Base-by-base conservation (phyloP, 2,329 filamentous ascomycete genomes). In the Tolypocladium capitatum region DNA sequence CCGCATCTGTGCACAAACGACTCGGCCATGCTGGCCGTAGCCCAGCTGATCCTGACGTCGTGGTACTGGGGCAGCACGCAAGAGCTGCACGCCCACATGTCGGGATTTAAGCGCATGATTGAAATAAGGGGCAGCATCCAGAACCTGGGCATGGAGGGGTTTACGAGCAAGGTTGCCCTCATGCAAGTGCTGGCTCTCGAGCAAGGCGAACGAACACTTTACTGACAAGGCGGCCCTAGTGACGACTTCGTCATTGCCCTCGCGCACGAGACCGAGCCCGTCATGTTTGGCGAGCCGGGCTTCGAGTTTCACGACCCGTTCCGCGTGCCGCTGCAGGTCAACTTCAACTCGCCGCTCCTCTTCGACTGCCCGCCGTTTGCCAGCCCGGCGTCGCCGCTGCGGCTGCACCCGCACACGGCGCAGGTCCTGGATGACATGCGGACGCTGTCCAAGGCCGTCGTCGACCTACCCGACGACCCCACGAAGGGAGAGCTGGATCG, bases 11-110 rank as follows among this genome's bases (percentile, higher is more conserved):
- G 63, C n/a, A 66, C 67, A 0, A 68, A 62, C 46, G 72, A 75
- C 51, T 65, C 68, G 31, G 66, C 68, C 4, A 67, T 76, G 35
- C 65, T 72, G 5, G 71, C 65, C 3, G 70, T 75, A 5, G 58
- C 70, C 1, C 73, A 75, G 54, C 64, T 76, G 50, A 65, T 73
- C 21, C 58, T 73, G 24, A 68, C 73, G 42, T 74, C 75, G 49
- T 78, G 74, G 74, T 75, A 74, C 54, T 75, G 72, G 72, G 72
- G 72, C 6, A 68, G 67, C 27, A 67, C 64, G 0, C 56, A 63
- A 34, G 68, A 71, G 49, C 60, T 76, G 11, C 62, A 65, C 24
- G 65, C 67, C 1, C 74, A 76, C 46, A 64, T 75, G 49, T 57
- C 56, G 7, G 72, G 73, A 0, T 61, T 78, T 16, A 63, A 65